These are phyloP conservation scores for Porodaedalea pini DNA, from an alignment of 1,284 basidiomycete genomes.

Conservation along the genomic window DNA sequence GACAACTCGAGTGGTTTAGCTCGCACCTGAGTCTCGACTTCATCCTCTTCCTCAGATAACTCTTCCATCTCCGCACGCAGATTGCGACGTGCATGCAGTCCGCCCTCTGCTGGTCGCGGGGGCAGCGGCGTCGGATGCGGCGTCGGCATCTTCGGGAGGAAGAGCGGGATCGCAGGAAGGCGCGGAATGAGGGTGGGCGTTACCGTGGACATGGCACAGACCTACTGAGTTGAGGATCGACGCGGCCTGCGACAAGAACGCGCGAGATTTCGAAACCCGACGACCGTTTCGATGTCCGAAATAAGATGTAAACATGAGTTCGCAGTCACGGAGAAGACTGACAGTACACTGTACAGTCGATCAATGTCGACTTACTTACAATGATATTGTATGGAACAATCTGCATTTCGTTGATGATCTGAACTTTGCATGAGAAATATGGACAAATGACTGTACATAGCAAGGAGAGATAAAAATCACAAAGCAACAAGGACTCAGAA, in stretches of 20 bases:
- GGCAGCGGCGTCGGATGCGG: conserved; percentile 63
- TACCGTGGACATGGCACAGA: conserved; percentile 47
- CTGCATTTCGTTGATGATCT: too few species aligned
- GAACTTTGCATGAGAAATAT: too few species aligned
- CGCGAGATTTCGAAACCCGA: too few species aligned
- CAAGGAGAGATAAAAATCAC: not conserved
- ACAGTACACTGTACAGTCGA: too few species aligned
- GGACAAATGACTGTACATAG: too few species aligned
- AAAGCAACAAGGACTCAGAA: not conserved
- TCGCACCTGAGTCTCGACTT: conserved; percentile 67
- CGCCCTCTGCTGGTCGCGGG: conserved; percentile 41
- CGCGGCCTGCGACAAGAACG: too few species aligned
- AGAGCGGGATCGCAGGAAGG: conserved; percentile 54
- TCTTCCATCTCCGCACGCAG: conserved; percentile 79
- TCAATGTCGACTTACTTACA: too few species aligned
- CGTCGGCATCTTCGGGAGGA: conserved; percentile 63
- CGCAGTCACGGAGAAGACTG: too few species aligned
- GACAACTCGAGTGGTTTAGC: not conserved
- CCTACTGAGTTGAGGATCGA: too few species aligned
- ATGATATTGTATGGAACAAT: too few species aligned
- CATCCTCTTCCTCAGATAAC: conserved; percentile 79
- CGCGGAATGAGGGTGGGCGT: conserved; percentile 68
- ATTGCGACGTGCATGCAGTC: conserved; percentile 61
- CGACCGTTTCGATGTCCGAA: too few species aligned
- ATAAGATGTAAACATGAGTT: too few species aligned